These are phyloP conservation scores for Kalaharituber pfeilii DNA, from an alignment of 2,329 filamentous ascomycete species.

Conservation along the genomic window DNA sequence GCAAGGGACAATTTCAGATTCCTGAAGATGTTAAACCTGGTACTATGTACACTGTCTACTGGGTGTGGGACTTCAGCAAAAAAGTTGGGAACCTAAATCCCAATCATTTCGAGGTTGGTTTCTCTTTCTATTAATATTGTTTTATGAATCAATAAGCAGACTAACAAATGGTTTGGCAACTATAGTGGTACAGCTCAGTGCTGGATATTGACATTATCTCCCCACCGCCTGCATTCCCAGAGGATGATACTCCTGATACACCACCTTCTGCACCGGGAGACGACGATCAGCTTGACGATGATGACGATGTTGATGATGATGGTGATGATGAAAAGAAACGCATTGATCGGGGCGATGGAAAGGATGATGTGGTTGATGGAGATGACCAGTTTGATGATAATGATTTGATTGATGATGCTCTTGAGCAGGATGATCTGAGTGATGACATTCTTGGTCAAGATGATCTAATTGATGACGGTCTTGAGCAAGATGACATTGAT, in stretches of 20 bases:
- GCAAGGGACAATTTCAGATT: slow-evolving; percentile 64
- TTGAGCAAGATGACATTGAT: background rate
- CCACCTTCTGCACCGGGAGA: background rate
- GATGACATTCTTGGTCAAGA: background rate
- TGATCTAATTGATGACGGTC: background rate
- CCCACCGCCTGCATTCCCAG: background rate
- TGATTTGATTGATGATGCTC: background rate
- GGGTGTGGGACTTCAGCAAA: slow-evolving; percentile 66
- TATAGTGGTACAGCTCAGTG: slow-evolving; percentile 22
- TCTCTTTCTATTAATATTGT: background rate
- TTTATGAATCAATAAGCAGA: no score
- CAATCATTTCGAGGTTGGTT: slow-evolving; percentile 1
- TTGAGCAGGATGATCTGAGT: background rate
- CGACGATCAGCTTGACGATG: background rate
- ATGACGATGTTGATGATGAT: background rate
- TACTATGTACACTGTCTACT: slow-evolving; percentile 65
- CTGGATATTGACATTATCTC: slow-evolving; percentile 18
- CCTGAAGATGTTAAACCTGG: slow-evolving; percentile 46
- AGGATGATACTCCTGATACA: background rate
- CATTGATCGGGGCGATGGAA: background rate
- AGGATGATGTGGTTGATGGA: background rate
- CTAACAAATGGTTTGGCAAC: background rate
- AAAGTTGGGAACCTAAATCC: slow-evolving; percentile 16
- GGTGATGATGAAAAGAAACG: background rate
- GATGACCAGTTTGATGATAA: background rate